Percentiles rank a stretch among this genome's conserved stretches.
These are phyloP conservation scores for Iris pallida DNA, from an alignment of 116 monocot species.

Conservation along the genomic window DNA sequence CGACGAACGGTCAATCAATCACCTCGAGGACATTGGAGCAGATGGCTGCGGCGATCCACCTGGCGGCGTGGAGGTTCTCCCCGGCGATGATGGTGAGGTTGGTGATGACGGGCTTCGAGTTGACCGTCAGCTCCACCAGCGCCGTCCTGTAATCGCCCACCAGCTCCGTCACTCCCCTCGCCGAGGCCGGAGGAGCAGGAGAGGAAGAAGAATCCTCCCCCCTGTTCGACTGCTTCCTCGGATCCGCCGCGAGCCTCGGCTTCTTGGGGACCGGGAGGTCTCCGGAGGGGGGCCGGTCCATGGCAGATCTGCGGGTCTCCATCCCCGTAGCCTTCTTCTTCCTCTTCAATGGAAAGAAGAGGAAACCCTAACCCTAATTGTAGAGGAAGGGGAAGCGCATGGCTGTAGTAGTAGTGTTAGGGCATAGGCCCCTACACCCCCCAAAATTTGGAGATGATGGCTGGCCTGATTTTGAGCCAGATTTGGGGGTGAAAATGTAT, in stretches of 20 bases:
- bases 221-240: conserved; percentile 14
- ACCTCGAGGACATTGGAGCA: conserved; percentile 85
- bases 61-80: conserved; percentile 79
- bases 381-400: no score
- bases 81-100: conserved; percentile 95
- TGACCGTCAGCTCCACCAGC: conserved; percentile 84
- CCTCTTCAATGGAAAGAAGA: no score
- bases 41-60: conserved; percentile 58
- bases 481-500: no score
- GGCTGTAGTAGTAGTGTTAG: no score
- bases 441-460: no score
- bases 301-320: conserved; percentile 65
- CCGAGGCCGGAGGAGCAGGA: conserved; percentile 13
- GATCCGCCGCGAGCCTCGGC: conserved; percentile 37
- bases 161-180: conserved; percentile 47
- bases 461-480: no score
- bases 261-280: conserved; percentile 29
- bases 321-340: conserved; percentile 35
- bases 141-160: conserved; percentile 69
- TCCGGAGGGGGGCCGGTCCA: conserved; percentile 29
- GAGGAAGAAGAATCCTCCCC: conserved; percentile 16
- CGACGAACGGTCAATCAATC: not conserved
- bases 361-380: no score
- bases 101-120: conserved; percentile 93
- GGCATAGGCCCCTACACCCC: no score